phyloP scores from a whole-genome alignment of 2,329 filamentous ascomycete genomes.

The Ophiostoma sp. region DNA sequence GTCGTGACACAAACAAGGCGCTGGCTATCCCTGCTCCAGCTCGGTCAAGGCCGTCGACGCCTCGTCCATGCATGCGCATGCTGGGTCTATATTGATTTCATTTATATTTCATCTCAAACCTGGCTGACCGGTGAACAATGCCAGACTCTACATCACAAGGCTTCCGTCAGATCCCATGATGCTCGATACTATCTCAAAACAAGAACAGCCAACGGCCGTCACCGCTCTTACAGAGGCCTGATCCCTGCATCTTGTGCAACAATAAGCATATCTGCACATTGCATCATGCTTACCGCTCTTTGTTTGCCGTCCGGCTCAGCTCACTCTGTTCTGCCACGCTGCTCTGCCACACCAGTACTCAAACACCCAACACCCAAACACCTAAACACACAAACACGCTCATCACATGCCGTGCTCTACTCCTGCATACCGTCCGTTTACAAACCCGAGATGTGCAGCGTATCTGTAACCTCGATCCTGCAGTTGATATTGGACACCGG shows the following conservation, averaged over 20 bases:
- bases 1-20: not conserved
- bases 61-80: not conserved
- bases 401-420: not conserved
- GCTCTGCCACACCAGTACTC: too few relatives aligned
- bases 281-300: not conserved
- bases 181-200: not conserved
- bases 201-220: not conserved
- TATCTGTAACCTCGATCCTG: constrained; percentile 15
- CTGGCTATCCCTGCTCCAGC: not conserved
- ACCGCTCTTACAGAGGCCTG: not conserved
- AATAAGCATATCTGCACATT: not conserved
- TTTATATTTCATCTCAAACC: too few relatives aligned
- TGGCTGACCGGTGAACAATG: not conserved
- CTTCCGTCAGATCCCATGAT: not conserved
- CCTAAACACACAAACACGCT: too few relatives aligned
- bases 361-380: too few relatives aligned
- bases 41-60: not conserved
- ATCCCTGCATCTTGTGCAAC: not conserved
- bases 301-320: not conserved
- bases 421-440: not conserved
- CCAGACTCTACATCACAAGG: too few relatives aligned
- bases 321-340: too few relatives aligned
- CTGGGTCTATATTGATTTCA: not conserved
- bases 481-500: not conserved
- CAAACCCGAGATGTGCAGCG: constrained; percentile 20